Percentiles rank a stretch among this genome's conserved stretches.
Evolutionary conservation across 768 basidiomycete genomes (phyloP).

Genomic region (Leccinum arenicola): DNA sequence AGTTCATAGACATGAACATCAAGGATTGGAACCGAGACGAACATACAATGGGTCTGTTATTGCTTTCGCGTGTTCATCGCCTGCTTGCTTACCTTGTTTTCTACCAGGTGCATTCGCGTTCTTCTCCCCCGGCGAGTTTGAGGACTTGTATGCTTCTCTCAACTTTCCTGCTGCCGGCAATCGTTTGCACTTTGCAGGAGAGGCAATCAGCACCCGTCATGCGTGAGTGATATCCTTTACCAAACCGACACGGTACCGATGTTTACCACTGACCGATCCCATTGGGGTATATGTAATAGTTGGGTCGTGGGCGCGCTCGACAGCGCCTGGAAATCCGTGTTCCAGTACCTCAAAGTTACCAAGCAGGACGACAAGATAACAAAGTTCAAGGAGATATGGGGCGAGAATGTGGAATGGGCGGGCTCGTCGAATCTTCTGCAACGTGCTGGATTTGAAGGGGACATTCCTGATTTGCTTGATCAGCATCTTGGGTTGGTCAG

Average conservation of each 20-base stretch:
- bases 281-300: conserved; percentile 9
- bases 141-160: conserved; percentile 30
- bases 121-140: conserved; percentile 41
- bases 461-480: conserved; percentile 6
- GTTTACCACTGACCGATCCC: background rate
- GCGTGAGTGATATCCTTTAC: conserved; percentile 4
- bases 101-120: conserved; percentile 37
- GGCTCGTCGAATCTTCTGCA: background rate
- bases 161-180: conserved; percentile 28
- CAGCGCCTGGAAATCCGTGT: conserved; percentile 35
- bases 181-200: conserved; percentile 17
- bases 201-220: conserved; percentile 15
- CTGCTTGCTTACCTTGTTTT: background rate
- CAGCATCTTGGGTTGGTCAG: conserved; percentile 3
- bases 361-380: conserved; percentile 5
- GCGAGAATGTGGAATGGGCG: conserved; percentile 31
- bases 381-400: conserved; percentile 30
- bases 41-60: conserved; percentile 33
- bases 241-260: conserved; percentile 17
- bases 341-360: conserved; percentile 21
- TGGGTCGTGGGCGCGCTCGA: conserved; percentile 43
- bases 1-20: conserved; percentile 24
- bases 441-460: background rate
- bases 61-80: background rate
- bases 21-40: conserved; percentile 37